Evolutionary conservation across 257 asterid genomes (phyloP).

Genomic region (Apocynum venetum): DNA sequence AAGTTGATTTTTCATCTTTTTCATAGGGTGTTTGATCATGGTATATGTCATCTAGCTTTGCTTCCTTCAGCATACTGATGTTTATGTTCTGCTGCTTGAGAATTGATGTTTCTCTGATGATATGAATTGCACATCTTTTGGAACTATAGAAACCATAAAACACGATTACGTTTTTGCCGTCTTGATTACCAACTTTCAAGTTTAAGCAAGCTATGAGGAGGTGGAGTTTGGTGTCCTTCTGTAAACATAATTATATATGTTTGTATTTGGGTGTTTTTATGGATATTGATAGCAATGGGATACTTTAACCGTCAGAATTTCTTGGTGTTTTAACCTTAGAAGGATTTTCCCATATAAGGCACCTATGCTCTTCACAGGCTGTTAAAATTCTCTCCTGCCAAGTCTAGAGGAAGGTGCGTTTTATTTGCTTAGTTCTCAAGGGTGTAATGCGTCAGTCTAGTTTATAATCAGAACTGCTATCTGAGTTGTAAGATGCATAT

Average conservation of each 20-base stretch:
- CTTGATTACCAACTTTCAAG: no score
- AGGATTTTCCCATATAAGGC: background rate
- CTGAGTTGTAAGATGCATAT: background rate
- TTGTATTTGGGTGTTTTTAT: no score
- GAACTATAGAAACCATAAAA: background rate
- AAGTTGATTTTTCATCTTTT: background rate
- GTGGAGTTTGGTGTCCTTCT: no score
- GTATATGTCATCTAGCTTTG: slow-evolving; percentile 9
- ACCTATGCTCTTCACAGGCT: background rate
- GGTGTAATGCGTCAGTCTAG: background rate
- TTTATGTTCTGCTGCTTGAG: background rate
- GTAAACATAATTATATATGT: no score
- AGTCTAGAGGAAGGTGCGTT: background rate
- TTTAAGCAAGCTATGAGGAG: no score
- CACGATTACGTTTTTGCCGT: no score
- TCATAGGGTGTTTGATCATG: background rate
- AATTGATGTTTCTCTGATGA: background rate
- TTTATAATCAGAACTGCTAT: background rate
- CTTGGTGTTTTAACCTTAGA: background rate
- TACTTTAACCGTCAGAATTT: background rate
- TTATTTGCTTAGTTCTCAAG: background rate
- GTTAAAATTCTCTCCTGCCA: background rate
- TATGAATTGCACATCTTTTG: background rate
- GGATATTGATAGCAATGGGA: background rate
- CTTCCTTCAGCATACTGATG: slow-evolving; percentile 18